phyloP scores from a whole-genome alignment of 1,284 basidiomycete species.

The Ceratobasidium sp. region DNA sequence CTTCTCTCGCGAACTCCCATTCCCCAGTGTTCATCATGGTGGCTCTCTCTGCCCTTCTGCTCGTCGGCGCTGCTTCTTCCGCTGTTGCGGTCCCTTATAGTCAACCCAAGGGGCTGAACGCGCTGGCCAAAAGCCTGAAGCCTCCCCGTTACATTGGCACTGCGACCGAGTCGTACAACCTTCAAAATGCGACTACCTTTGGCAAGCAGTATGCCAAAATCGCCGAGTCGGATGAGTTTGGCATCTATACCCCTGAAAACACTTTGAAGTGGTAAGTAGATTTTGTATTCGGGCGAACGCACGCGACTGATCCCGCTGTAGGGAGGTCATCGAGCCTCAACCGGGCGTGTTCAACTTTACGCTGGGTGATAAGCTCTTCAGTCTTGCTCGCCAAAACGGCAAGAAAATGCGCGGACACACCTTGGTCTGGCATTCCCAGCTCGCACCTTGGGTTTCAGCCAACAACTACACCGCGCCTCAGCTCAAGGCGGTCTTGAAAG shows the following conservation, averaged over 20 bases:
- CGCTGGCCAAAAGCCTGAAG: slow-evolving; percentile 23
- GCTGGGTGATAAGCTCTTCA: slow-evolving; percentile 37
- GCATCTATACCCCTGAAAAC: slow-evolving; percentile 45
- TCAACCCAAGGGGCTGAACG: slow-evolving; percentile 21
- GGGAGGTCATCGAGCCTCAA: slow-evolving; percentile 39
- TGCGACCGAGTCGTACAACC: slow-evolving; percentile 40
- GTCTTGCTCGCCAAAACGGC: slow-evolving; percentile 31
- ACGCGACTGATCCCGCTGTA: neutral
- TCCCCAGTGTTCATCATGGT: slow-evolving; percentile 12
- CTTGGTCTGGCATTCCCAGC: slow-evolving; percentile 45
- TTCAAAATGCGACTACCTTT: slow-evolving; percentile 39
- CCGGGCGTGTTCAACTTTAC: slow-evolving; percentile 43
- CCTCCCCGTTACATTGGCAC: slow-evolving; percentile 35
- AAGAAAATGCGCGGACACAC: slow-evolving; percentile 41
- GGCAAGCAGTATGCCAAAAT: slow-evolving; percentile 34
- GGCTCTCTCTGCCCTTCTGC: slow-evolving; percentile 10
- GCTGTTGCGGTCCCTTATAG: slow-evolving; percentile 8
- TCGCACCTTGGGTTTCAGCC: slow-evolving; percentile 41
- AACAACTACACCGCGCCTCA: slow-evolving; percentile 44
- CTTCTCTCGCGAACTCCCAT: neutral
- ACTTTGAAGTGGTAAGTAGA: slow-evolving; percentile 44
- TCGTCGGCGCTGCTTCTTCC: neutral
- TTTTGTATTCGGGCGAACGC: neutral
- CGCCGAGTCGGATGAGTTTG: slow-evolving; percentile 43
- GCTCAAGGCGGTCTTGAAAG: slow-evolving; percentile 42